phyloP scores from a whole-genome alignment of 2,329 filamentous ascomycete species.

The Thyridium curvatum region DNA sequence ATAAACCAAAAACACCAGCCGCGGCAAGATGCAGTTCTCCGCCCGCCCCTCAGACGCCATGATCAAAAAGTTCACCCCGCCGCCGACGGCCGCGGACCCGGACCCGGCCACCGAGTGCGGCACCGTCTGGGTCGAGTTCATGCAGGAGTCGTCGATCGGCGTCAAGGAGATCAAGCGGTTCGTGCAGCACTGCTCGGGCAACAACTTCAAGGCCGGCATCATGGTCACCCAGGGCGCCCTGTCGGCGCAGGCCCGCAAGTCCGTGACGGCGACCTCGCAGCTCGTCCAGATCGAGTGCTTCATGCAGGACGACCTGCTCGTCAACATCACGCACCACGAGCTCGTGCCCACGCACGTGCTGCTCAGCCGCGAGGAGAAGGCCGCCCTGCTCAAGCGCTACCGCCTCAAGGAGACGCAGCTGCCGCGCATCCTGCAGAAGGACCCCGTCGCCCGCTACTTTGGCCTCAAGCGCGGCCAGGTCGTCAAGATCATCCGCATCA shows the following conservation, averaged over 20 bases:
- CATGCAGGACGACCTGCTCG: constrained; percentile 87
- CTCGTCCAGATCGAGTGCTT: constrained; percentile 87
- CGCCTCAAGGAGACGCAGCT: constrained; percentile 96
- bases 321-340: constrained; percentile 98
- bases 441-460: constrained; percentile 88
- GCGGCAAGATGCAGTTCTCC: constrained; percentile 79
- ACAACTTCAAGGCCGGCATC: constrained; percentile 84
- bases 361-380: constrained; percentile 85
- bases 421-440: constrained; percentile 82
- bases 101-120: constrained; percentile 71
- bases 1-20: constrained; percentile 53
- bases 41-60: constrained; percentile 78
- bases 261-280: constrained; percentile 70
- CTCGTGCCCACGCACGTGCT: constrained; percentile 91
- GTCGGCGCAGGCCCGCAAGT: constrained; percentile 81
- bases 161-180: constrained; percentile 90
- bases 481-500: constrained; percentile 95
- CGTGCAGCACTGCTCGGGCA: constrained; percentile 70
- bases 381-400: constrained; percentile 78
- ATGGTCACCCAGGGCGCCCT: constrained; percentile 80
- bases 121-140: constrained; percentile 91
- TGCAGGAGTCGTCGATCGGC: constrained; percentile 68
- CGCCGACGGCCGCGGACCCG: constrained; percentile 61
- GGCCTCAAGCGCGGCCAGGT: constrained; percentile 88
- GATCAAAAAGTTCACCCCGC: constrained; percentile 75